Evolutionary conservation across 306 rosid species (phyloP).

Genomic region (Prinsepia uniflora): DNA sequence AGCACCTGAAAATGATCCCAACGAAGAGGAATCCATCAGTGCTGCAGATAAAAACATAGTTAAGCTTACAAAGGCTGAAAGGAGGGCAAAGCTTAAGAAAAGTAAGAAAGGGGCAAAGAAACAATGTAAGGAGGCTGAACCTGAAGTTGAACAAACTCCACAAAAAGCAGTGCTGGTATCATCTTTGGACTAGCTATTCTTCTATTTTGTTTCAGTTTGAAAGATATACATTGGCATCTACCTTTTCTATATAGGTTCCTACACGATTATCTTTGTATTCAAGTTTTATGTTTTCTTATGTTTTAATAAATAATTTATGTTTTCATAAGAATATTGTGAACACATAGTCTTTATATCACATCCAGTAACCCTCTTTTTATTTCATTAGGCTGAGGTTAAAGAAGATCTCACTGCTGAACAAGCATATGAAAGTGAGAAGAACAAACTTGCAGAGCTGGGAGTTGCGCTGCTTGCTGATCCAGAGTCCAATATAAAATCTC

Average conservation of each 20-base stretch:
- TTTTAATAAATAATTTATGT: not conserved
- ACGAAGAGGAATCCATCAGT: constrained; percentile 39
- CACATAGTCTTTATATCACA: constrained; percentile 8
- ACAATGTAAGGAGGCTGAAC: constrained; percentile 55
- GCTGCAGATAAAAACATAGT: constrained; percentile 39
- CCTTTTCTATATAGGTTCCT: not conserved
- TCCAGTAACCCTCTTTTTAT: constrained; percentile 7
- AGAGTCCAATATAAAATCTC: constrained; percentile 70
- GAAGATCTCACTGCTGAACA: constrained; percentile 80
- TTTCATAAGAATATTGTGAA: not conserved
- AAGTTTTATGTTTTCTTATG: not conserved
- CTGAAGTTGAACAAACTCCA: constrained; percentile 53
- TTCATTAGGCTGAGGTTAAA: constrained; percentile 78
- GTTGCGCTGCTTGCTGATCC: constrained; percentile 73
- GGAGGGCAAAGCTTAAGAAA: constrained; percentile 80
- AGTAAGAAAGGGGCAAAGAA: constrained; percentile 63
- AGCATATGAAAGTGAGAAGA: constrained; percentile 75
- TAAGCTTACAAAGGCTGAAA: constrained; percentile 77
- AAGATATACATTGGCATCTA: not conserved
- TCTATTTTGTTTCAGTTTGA: constrained; percentile 16
- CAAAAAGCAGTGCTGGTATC: constrained; percentile 85
- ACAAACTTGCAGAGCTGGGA: constrained; percentile 92
- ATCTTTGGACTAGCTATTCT: constrained; percentile 11
- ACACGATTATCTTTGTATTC: not conserved
- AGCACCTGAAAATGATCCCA: constrained; percentile 35